Evolutionary conservation across 2,329 filamentous ascomycete genomes (phyloP), one percentile per base, ranked within the genome.

Genomic region (Hypocreales sp.): DNA sequence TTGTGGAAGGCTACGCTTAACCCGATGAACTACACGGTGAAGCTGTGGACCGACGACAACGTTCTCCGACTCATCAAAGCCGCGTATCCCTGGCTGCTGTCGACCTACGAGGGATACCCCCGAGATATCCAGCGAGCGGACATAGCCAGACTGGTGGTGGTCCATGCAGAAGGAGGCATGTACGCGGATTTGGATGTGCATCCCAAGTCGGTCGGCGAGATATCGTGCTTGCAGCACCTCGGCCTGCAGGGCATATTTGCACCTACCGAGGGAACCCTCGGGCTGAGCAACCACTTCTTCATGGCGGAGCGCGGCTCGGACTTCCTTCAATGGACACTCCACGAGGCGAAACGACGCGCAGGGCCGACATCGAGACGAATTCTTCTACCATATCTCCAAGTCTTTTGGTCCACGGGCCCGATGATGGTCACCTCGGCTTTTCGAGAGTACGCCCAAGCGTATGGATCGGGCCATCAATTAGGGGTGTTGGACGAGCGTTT

Each of bases 251-350:
- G 28, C 23, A 29, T 37, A 2, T 35, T 43, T n/a, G 35, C 34
- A 1, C 28, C 40, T 1, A 41, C 33, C 1, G 24, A 21, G 1
- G 33, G 32, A 2, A 33, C 28, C 8, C 8, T 13, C 7, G 35
- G 39, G 0, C 12, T 40, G 10, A 43, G 40, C 24, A 43, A 41
- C 24, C 40, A 43, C 34, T 41, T 41, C 31, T 39, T 43, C 36
- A 40, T 43, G 39, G 40, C 36, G 1, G 25, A 35, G 13, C 19
- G 21, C 3, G 33, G 29, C 1, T 36, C 39, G 2, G 23, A 32
- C 11, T 37, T 43, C 7, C 28, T 43, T 2, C 26, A 30, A n/a
- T 39, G 35, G 36, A 27, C 36, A 3, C 30, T 42, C 2, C 28
- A 32, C 22, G 39, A 42, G 16, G 38, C 38, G 7, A 40, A 41